These are phyloP conservation scores for Cercospora zeae-maydis DNA, from an alignment of 2,329 filamentous ascomycete species.

Conservation along the genomic window DNA sequence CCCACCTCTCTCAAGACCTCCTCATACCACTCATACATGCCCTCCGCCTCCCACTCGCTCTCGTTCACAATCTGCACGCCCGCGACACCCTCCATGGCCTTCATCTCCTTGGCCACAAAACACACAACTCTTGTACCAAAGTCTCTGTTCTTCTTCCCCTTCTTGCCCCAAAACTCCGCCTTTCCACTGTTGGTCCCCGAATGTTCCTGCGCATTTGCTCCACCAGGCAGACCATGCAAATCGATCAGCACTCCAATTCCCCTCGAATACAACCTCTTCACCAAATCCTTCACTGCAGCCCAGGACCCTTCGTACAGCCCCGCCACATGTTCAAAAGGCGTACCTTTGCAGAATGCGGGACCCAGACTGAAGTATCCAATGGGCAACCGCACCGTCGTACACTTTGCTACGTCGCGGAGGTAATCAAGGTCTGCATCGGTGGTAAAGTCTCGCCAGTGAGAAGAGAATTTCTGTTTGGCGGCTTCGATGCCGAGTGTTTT, in stretches of 20 bases:
- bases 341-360: constrained; percentile 48
- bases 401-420: constrained; percentile 51
- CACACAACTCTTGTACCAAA: constrained; percentile 48
- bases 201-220: constrained; percentile 55
- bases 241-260: constrained; percentile 58
- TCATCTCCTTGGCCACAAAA: constrained; percentile 51
- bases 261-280: constrained; percentile 43
- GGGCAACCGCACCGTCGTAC: constrained; percentile 57
- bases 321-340: constrained; percentile 50
- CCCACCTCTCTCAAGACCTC: constrained; percentile 47
- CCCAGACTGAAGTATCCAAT: constrained; percentile 59
- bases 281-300: constrained; percentile 48
- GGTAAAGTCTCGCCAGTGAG: constrained; percentile 52
- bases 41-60: constrained; percentile 47
- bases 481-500: constrained; percentile 47
- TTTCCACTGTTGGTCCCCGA: constrained; percentile 53
- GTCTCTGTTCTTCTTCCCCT: constrained; percentile 40
- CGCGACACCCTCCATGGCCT: constrained; percentile 45
- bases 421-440: constrained; percentile 52
- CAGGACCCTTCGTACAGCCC: constrained; percentile 54
- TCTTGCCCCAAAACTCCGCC: constrained; percentile 51
- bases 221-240: constrained; percentile 57
- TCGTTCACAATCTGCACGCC: constrained; percentile 60
- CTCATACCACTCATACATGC: constrained; percentile 58
- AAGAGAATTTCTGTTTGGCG: constrained; percentile 51